These are phyloP conservation scores for Fusarium bactridioides DNA, from an alignment of 2,329 filamentous ascomycete species.

Conservation along the genomic window DNA sequence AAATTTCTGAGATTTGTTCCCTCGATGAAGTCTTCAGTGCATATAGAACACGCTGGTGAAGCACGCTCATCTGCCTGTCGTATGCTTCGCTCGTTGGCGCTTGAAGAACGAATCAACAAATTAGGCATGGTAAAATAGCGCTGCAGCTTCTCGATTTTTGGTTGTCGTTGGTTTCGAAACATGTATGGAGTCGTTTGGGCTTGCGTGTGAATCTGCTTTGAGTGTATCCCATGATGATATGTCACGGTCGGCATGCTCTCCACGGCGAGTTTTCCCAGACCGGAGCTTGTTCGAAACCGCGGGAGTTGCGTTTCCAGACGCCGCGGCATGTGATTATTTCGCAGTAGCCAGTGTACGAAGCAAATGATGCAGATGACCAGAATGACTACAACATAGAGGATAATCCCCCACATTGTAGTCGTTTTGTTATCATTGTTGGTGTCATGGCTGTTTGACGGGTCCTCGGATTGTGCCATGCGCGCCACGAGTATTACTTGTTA, in stretches of 20 bases:
- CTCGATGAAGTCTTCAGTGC: slow-evolving; percentile 15
- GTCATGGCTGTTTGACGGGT: background rate
- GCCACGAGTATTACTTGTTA: background rate
- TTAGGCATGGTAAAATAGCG: background rate
- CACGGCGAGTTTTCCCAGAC: background rate
- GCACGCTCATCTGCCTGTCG: background rate
- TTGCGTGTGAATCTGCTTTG: background rate
- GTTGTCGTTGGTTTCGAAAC: background rate
- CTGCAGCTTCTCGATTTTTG: background rate
- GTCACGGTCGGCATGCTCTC: slow-evolving; percentile 15
- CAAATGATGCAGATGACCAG: background rate
- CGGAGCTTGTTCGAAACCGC: background rate
- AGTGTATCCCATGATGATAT: background rate
- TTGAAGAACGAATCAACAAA: background rate
- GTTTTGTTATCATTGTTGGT: background rate
- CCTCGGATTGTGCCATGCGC: background rate
- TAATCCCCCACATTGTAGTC: background rate
- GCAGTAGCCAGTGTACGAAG: background rate
- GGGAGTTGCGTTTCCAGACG: background rate
- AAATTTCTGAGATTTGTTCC: background rate
- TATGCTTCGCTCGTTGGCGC: fast-evolving
- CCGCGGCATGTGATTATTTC: background rate
- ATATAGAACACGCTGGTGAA: slow-evolving; percentile 2
- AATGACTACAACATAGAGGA: background rate
- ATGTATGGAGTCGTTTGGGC: background rate